Evolutionary conservation across 2,329 filamentous ascomycete species (phyloP), one percentile per base, ranked within the genome.

Genomic region (Penicillium sclerotiorum): DNA sequence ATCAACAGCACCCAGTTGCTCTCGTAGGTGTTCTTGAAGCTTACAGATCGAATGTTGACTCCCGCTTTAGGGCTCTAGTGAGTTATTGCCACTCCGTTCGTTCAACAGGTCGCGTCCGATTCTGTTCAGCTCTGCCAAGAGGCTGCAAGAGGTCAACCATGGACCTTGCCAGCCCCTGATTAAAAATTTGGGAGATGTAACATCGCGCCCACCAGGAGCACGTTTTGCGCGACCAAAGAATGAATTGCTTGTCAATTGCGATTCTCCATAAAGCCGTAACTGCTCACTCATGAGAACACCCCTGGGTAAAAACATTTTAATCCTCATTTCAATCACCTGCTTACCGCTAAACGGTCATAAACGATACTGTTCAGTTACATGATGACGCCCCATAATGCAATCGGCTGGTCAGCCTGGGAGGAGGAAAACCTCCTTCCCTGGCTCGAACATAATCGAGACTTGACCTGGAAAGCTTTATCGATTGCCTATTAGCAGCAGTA

Each of bases 371-470:
- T 32, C 28, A 32, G 11, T 6, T 32, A 13, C 23, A 40, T 7
- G 12, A 42, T 42, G 39, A 12, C 27, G 8, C 39, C 39, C 8
- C 39, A 20, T 21, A 20, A 20, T 15, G 17, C 27, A 18, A 20
- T 32, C 8, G 18, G 39, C 39, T 42, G 27, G 39, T 42, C 39
- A 21, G 18, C 17, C 8, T 28, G 18, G 8, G 39, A 42, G 20
- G 39, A 42, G 18, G 39, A 42, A 28, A 42, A 32, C 25, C 39
- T 42, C 20, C 39, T 42, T 22, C 39, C 17, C 27, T 42, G 39
- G 39, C 27, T 42, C 9, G 25, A 42, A 8, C 12, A 17, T 11
- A 42, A 32, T 17, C 25, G 25, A 11, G 5, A 12, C 27, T 30
- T 42, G 39, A 28, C 39, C 11, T 42, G 39, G 39, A 42, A 42